Conservation (phyloP, 2,329 filamentous ascomycete genomes). For the Rutstroemia sp. region DNA sequence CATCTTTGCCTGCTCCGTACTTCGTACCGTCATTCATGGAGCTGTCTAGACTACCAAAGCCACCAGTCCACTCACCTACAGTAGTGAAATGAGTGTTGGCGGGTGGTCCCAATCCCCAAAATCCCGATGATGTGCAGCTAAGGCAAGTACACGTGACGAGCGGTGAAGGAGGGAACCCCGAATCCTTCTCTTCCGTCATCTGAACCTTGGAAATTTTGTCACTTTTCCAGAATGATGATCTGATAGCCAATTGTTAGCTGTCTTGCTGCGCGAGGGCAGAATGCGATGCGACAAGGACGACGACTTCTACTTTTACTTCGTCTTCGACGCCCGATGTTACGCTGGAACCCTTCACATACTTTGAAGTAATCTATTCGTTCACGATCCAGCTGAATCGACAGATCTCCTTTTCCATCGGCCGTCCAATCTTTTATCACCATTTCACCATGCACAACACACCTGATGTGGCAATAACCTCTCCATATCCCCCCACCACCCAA, state of each 20-base stretch:
- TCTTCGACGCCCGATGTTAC: too few species aligned
- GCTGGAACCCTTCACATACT: background rate
- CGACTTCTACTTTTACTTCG: too few species aligned
- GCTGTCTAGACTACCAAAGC: too few species aligned
- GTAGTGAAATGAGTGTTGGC: too few species aligned
- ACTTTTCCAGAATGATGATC: background rate
- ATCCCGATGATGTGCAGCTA: background rate
- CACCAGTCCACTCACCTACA: too few species aligned
- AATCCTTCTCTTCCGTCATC: background rate
- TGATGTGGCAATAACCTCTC: slow-evolving; percentile 5
- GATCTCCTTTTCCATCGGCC: background rate
- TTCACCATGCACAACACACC: too few species aligned
- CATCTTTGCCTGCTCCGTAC: too few species aligned
- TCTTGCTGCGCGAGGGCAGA: too few species aligned
- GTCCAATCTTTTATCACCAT: background rate
- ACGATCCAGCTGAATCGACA: background rate
- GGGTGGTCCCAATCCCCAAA: background rate
- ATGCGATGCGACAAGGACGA: background rate
- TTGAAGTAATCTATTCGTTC: background rate
- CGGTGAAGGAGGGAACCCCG: slow-evolving; percentile 1
- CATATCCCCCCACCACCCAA: background rate
- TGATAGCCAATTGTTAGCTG: background rate
- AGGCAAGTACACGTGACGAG: background rate
- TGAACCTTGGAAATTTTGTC: too few species aligned
- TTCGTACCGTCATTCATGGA: too few species aligned